Conservation (phyloP, 768 basidiomycete genomes). For the Ramaria rubella region DNA sequence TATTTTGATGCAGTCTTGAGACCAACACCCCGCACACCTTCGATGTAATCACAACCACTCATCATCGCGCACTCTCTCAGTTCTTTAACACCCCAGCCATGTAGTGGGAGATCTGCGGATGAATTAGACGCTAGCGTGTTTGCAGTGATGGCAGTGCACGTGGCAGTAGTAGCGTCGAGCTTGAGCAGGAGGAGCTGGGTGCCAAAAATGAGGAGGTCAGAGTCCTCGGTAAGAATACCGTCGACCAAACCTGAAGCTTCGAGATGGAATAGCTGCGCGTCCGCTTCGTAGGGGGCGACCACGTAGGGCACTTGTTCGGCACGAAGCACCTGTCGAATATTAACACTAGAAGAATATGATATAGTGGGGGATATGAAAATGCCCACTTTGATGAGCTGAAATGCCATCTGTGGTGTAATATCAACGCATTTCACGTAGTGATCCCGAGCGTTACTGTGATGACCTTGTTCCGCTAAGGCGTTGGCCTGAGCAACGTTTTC, state of each 20-base stretch:
- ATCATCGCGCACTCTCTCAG: slow-evolving; percentile 93
- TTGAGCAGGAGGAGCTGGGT: slow-evolving; percentile 91
- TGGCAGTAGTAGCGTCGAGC: slow-evolving; percentile 61
- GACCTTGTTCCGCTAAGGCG: slow-evolving; percentile 68
- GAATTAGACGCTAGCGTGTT: slow-evolving; percentile 59
- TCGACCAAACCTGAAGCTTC: slow-evolving; percentile 78
- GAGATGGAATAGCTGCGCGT: slow-evolving; percentile 91
- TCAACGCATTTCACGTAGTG: slow-evolving; percentile 88
- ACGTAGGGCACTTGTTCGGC: slow-evolving; percentile 78
- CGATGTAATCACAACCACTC: slow-evolving; percentile 88
- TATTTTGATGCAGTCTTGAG: slow-evolving; percentile 87
- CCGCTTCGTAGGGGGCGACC: slow-evolving; percentile 98
- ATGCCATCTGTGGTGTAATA: slow-evolving; percentile 96
- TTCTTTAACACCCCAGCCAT: slow-evolving; percentile 84
- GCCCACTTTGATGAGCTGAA: slow-evolving; percentile 87
- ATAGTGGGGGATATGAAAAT: slow-evolving; percentile 9
- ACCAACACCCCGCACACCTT: slow-evolving; percentile 86
- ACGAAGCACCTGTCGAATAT: slow-evolving; percentile 63
- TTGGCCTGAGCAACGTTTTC: slow-evolving; percentile 74
- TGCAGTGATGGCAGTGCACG: slow-evolving; percentile 61
- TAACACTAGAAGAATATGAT: not conserved
- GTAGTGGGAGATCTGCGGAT: slow-evolving; percentile 60
- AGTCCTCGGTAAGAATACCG: slow-evolving; percentile 95
- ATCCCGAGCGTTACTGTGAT: slow-evolving; percentile 75
- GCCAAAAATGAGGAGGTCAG: slow-evolving; percentile 96